Evolutionary conservation across 2,329 filamentous ascomycete genomes (phyloP), one percentile per base, ranked within the genome.

Genomic region (Aspergillus pseudonomiae): DNA sequence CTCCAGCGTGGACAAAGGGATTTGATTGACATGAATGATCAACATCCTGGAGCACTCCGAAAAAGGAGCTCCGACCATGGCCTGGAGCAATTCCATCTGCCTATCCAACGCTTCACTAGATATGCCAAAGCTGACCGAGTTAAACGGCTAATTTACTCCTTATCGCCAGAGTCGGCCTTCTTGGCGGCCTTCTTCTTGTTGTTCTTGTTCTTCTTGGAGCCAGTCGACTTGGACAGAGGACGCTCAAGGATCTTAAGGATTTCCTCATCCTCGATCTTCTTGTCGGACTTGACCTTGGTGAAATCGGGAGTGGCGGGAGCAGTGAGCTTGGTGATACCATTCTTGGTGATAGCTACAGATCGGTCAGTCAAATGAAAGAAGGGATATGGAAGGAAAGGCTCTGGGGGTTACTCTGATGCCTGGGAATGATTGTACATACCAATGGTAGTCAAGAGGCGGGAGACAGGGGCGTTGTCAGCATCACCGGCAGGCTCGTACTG

Each of bases 261-360:
- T 83, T 98, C 94, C 83, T 96, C 93, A 69, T 98, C 94, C 70
- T 89, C 90, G 75, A 99, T 97, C 87, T 97, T 97, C 88, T 98
- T 98, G 80, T 98, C 94, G 39, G 92, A 90, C 87, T 97, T 91
- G 85, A 90, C 88, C 84, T 94, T 93, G 77, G 85, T 87, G 66
- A 95, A 78, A 76, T 98, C 93, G 67, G 91, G 85, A 26, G 89
- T 79, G 66, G 91, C 88, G 39, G 95, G 90, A 30, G 87, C 89
- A 73, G 92, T 89, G 63, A 99, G 84, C 82, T 92, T 92, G 75
- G 91, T 93, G 74, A 99, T 84, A 70, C 95, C 95, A 79, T 98
- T 97, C 88, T 99, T 99, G 74, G 93, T 97, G 79, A 99, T 93
- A 65, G 93, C 95, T 97, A 57, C 57, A 45, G 34, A 43, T 52